phyloP scores from a whole-genome alignment of 2,329 filamentous ascomycete genomes.

The Pseudogymnoascus sp. region DNA sequence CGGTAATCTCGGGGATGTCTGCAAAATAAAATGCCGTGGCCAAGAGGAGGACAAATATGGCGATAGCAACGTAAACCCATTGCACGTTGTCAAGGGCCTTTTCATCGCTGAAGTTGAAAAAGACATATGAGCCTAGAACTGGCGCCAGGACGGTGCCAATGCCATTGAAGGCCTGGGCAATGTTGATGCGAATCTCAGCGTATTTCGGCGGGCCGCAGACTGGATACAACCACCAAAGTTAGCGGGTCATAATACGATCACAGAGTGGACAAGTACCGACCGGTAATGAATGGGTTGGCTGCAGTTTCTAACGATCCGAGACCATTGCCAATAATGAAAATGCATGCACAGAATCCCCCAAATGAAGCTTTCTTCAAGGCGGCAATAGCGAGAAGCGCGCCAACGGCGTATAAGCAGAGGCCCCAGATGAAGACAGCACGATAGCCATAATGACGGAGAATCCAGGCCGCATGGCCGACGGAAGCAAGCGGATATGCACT shows the following conservation, averaged over 20 bases:
- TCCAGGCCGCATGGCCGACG: conserved; percentile 55
- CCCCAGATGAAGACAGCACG: conserved; percentile 57
- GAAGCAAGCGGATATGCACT: conserved; percentile 60
- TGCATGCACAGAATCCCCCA: conserved; percentile 22
- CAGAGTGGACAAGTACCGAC: conserved; percentile 18
- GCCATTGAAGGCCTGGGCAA: conserved; percentile 70
- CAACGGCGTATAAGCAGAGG: conserved; percentile 53
- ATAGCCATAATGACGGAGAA: conserved; percentile 54
- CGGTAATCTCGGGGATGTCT: conserved; percentile 44
- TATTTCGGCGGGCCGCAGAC: conserved; percentile 49
- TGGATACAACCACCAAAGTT: neutral
- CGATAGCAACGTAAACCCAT: conserved; percentile 56
- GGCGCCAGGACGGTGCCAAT: conserved; percentile 66
- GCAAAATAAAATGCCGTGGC: conserved; percentile 50
- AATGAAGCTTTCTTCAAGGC: conserved; percentile 43
- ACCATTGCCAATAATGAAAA: conserved; percentile 63
- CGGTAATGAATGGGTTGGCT: conserved; percentile 49
- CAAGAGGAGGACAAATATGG: conserved; percentile 48
- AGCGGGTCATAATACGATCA: neutral
- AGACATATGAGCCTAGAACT: conserved; percentile 62
- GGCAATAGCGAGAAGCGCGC: conserved; percentile 49
- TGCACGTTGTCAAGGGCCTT: conserved; percentile 50
- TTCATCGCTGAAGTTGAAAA: conserved; percentile 53
- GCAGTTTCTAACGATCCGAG: conserved; percentile 66
- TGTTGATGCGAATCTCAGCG: conserved; percentile 65